phyloP scores from a whole-genome alignment of 2,329 filamentous ascomycete genomes.

The Fonsecaea nubica region DNA sequence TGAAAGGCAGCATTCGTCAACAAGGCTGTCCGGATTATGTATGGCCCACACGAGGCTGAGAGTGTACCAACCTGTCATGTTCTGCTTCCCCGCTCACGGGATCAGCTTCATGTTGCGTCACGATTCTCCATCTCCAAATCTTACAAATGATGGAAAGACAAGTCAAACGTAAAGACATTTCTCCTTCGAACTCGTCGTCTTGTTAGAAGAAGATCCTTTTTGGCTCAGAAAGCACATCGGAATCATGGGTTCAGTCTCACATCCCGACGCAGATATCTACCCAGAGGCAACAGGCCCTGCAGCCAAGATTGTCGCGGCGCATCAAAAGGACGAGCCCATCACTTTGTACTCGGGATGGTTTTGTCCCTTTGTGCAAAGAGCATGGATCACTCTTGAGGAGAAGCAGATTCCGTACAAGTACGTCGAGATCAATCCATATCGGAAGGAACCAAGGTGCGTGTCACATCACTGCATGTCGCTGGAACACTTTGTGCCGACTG shows the following conservation, averaged over 20 bases:
- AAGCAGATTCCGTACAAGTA: constrained; percentile 77
- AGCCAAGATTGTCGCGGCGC: constrained; percentile 47
- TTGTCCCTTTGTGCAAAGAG: constrained; percentile 71
- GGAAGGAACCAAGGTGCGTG: constrained; percentile 57
- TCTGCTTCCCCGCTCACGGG: not conserved
- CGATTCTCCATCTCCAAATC: not conserved
- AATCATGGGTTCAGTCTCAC: constrained; percentile 39
- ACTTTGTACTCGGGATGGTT: constrained; percentile 79
- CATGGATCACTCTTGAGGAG: constrained; percentile 75
- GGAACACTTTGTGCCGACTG: constrained; percentile 47
- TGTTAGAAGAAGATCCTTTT: not conserved
- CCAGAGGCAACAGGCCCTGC: constrained; percentile 55
- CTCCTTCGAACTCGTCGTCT: not conserved
- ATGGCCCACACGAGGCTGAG: not conserved
- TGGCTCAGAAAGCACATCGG: not conserved
- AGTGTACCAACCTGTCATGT: not conserved
- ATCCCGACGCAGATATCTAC: constrained; percentile 52
- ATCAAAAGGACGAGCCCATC: constrained; percentile 46
- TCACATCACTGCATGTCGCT: not conserved
- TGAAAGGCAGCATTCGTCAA: not conserved
- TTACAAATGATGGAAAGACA: not conserved
- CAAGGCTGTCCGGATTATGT: not conserved
- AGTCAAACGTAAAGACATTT: not conserved
- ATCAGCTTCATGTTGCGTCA: constrained; percentile 6
- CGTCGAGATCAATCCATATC: constrained; percentile 78